Evolutionary conservation across 2,329 filamentous ascomycete genomes (phyloP).

Genomic region (Fusarium chlamydosporum): DNA sequence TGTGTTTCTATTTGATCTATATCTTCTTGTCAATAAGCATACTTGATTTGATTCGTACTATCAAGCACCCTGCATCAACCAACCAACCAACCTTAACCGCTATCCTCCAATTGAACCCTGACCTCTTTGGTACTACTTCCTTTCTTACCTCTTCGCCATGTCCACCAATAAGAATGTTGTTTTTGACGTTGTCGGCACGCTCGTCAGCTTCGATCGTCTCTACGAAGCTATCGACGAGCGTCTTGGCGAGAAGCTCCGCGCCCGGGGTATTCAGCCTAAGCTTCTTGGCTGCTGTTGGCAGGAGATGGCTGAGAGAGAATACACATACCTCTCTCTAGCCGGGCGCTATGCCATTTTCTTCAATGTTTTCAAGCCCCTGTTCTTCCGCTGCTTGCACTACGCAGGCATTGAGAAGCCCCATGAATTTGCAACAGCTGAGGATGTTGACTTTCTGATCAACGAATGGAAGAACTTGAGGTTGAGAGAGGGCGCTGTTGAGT

Average conservation of each 20-base stretch:
- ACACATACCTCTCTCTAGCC: not conserved
- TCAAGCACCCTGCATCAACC: too few species aligned
- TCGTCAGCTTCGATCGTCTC: slow-evolving; percentile 11
- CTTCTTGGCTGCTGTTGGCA: slow-evolving; percentile 7
- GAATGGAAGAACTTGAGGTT: not conserved
- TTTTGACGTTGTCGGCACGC: slow-evolving; percentile 4
- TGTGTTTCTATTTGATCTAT: not conserved
- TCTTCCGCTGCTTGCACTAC: slow-evolving; percentile 5
- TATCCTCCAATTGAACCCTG: not conserved
- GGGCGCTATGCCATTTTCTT: not conserved
- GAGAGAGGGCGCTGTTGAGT: not conserved
- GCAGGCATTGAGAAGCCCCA: not conserved
- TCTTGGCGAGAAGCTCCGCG: slow-evolving; percentile 1
- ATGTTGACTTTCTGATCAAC: not conserved
- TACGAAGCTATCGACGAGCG: not conserved
- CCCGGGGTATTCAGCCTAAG: not conserved
- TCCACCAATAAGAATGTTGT: not conserved
- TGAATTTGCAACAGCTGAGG: not conserved
- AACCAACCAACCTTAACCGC: not conserved
- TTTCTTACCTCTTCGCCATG: not conserved
- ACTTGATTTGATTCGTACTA: not conserved
- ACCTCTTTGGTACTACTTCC: not conserved
- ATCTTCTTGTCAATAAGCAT: not conserved
- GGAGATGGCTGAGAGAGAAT: slow-evolving; percentile 5
- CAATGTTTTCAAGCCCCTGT: slow-evolving; percentile 1